Percentiles rank a stretch among this genome's conserved stretches.
Conservation (phyloP, 768 basidiomycete genomes). For the Boletus subparvulus region DNA sequence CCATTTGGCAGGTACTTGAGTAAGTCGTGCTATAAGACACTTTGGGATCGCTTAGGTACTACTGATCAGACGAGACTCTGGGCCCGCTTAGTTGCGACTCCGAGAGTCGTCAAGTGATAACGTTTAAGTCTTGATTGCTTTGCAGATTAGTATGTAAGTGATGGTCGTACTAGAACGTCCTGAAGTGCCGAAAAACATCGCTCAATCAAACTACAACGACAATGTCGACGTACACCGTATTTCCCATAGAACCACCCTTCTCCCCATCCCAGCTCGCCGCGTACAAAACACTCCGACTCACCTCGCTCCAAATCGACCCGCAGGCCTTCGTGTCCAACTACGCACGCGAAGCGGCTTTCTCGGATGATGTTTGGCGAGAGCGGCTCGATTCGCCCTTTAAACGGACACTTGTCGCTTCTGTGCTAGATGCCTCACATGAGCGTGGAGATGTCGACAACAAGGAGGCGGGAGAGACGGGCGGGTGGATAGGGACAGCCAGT, state of each 20-base stretch:
- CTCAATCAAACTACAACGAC: neutral
- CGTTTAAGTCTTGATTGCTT: no score
- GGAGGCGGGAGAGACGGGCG: neutral
- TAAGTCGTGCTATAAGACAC: no score
- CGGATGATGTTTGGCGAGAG: slow-evolving; percentile 22
- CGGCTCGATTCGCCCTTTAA: slow-evolving; percentile 15
- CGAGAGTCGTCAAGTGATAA: no score
- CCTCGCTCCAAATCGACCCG: slow-evolving; percentile 23
- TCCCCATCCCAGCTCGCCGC: slow-evolving; percentile 26
- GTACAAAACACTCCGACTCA: slow-evolving; percentile 23
- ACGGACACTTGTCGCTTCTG: slow-evolving; percentile 19
- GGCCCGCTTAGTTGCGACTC: no score
- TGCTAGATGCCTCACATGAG: neutral
- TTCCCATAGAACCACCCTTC: slow-evolving; percentile 12
- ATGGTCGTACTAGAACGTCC: neutral
- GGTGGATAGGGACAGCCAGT: slow-evolving; percentile 23
- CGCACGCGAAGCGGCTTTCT: slow-evolving; percentile 19
- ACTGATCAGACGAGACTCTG: no score
- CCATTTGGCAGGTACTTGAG: no score
- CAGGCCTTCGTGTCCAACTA: slow-evolving; percentile 24
- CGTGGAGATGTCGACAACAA: neutral
- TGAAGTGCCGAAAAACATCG: neutral
- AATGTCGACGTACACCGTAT: slow-evolving; percentile 14
- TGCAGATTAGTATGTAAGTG: no score
- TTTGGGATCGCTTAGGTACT: no score